Percentiles rank a stretch among this genome's conserved stretches.
Evolutionary conservation across 2,329 filamentous ascomycete genomes (phyloP).

Genomic region (Cryphonectria carpinicola): DNA sequence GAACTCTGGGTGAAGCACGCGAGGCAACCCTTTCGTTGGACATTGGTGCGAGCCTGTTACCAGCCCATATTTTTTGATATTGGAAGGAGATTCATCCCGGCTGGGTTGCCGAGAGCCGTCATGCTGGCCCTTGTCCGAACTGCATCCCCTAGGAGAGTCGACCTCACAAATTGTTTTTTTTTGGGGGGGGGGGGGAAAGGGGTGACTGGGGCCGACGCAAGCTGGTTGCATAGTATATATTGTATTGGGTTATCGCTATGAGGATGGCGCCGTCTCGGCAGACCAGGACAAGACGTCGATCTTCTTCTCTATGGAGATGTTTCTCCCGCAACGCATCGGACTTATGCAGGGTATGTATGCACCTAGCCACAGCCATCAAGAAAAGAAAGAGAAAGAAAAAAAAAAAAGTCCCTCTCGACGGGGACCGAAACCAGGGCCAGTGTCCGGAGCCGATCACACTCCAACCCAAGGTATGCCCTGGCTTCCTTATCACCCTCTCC

Average conservation of each 20-base stretch:
- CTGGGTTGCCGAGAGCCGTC: not conserved
- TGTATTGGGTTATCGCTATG: not conserved
- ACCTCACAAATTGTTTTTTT: too few species aligned
- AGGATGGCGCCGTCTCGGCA: not conserved
- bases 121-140: not conserved
- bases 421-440: not conserved
- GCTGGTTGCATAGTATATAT: not conserved
- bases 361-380: not conserved
- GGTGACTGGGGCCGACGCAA: not conserved
- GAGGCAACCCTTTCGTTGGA: not conserved
- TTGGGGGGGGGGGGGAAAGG: too few species aligned
- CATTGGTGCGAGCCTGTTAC: not conserved
- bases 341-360: not conserved
- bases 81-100: not conserved
- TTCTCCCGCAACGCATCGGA: not conserved
- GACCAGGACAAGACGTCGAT: not conserved
- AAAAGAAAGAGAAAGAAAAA: too few species aligned
- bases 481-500: not conserved
- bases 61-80: not conserved
- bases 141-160: too few species aligned
- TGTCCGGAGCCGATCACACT: not conserved
- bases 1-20: not conserved
- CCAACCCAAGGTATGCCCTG: not conserved
- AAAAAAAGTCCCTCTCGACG: not conserved
- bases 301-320: not conserved